These are phyloP conservation scores for Fusarium sp. DNA, from an alignment of 2,329 filamentous ascomycete genomes.

Conservation along the genomic window DNA sequence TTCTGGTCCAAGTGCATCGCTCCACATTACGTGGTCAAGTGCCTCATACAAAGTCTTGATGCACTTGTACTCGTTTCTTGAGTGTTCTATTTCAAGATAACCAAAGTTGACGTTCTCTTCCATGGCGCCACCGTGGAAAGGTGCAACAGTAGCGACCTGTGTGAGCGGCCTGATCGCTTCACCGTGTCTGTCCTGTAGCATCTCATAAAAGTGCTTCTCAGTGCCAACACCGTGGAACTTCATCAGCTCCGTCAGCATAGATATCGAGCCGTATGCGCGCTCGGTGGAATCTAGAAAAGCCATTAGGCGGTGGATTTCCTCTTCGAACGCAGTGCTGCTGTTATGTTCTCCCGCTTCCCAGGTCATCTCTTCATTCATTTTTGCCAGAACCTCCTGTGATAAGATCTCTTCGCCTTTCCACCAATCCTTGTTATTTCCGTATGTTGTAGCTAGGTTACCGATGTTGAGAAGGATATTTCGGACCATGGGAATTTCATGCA, in stretches of 20 bases:
- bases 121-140: constrained; percentile 47
- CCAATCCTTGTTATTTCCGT: constrained; percentile 69
- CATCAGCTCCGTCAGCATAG: constrained; percentile 56
- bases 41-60: constrained; percentile 61
- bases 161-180: constrained; percentile 49
- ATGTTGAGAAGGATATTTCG: constrained; percentile 65
- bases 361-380: constrained; percentile 48
- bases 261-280: constrained; percentile 68
- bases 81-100: constrained; percentile 56
- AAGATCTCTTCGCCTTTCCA: constrained; percentile 69
- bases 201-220: constrained; percentile 60
- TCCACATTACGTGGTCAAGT: constrained; percentile 62
- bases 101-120: constrained; percentile 55
- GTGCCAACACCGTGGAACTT: constrained; percentile 51
- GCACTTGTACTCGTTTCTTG: constrained; percentile 51
- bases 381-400: constrained; percentile 52
- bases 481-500: constrained; percentile 68
- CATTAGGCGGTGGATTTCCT: constrained; percentile 71
- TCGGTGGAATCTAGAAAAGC: constrained; percentile 72
- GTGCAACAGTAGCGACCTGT: constrained; percentile 48
- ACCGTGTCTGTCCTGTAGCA: constrained; percentile 50
- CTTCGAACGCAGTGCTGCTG: constrained; percentile 54
- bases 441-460: constrained; percentile 57
- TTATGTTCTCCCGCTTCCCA: constrained; percentile 46
- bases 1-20: constrained; percentile 54